Evolutionary conservation across 2,329 filamentous ascomycete genomes (phyloP), one percentile per base, ranked within the genome.

Genomic region (Colletotrichum incanum): DNA sequence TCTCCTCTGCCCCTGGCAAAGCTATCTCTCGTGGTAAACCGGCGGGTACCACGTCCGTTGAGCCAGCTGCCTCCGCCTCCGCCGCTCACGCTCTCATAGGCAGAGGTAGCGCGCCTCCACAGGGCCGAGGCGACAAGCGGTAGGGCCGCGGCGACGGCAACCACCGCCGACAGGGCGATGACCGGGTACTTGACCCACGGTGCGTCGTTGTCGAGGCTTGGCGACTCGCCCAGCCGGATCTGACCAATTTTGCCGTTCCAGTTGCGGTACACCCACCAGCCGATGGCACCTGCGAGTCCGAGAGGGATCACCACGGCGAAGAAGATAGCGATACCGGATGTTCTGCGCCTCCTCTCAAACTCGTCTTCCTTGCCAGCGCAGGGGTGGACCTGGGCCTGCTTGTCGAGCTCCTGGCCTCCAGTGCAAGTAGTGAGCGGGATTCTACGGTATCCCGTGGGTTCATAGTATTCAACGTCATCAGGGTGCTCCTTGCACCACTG

Each of bases 221-320:
- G 81, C 71, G 78, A 78, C 77, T 98, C 96, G 67, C 96, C 96
- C 18, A 99, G 90, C 28, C 94, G 90, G 79, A 99, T 96, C 80
- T 96, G 92, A 14, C 96, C 96, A 80, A 98, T 97, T 80, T 97
- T 97, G 82, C 91, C 91, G 76, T 91, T 92, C 94, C 94, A 98
- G 82, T 93, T 93, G 72, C 86, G 89, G 86, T 92, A 98, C 26
- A 96, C 92, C 82, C 91, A 98, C 86, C 93, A 98, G 49, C 96
- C 96, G 18, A 93, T 87, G 5, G 86, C 92, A 1, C 85, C 88
- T 1, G 96, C 96, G 0, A 91, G 84, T 1, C 83, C 87, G 71
- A 98, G 87, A 0, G 96, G 95, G 5, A 96, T 84, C 11, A 94
- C 82, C 65, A 98, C 90, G 62, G 94, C 94, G 75, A 98, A 93